phyloP scores from a whole-genome alignment of 2,329 filamentous ascomycete species.

The Knufia petricola region DNA sequence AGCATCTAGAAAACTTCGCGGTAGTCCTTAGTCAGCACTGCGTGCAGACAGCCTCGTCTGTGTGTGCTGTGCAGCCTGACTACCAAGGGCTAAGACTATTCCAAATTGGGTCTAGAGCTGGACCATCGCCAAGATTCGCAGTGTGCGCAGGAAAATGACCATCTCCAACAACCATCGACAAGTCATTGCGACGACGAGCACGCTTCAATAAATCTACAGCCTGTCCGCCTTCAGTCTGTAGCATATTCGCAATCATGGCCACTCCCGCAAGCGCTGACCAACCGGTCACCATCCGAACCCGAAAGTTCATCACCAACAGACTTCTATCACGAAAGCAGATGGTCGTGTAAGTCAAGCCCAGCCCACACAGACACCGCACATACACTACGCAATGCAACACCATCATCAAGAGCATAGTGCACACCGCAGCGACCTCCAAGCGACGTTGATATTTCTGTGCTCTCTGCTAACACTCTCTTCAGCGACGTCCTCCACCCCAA shows the following conservation, averaged over 20 bases:
- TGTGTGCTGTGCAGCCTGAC: too few species aligned
- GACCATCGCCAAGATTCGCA: background rate
- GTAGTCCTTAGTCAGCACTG: too few species aligned
- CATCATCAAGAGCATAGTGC: background rate
- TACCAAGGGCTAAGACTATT: background rate
- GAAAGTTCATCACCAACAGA: constrained; percentile 99
- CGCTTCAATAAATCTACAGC: constrained; percentile 1
- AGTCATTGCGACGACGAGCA: constrained; percentile 7
- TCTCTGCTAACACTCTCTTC: constrained; percentile 18
- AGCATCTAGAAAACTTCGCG: too few species aligned
- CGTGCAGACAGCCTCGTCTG: too few species aligned
- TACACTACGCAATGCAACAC: too few species aligned
- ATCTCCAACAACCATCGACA: constrained; percentile 14
- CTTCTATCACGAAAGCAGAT: constrained; percentile 98
- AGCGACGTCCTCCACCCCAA: constrained; percentile 99
- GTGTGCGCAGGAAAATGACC: background rate
- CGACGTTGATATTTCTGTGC: background rate
- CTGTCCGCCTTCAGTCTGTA: constrained; percentile 1
- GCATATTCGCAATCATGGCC: constrained; percentile 64
- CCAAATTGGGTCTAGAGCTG: constrained; percentile 9
- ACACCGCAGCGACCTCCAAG: background rate
- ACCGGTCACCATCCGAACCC: constrained; percentile 80
- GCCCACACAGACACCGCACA: too few species aligned
- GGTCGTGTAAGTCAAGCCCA: constrained; percentile 73
- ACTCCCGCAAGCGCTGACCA: constrained; percentile 36